Conservation (phyloP, 768 basidiomycete species). For the Auricularia cornea region DNA sequence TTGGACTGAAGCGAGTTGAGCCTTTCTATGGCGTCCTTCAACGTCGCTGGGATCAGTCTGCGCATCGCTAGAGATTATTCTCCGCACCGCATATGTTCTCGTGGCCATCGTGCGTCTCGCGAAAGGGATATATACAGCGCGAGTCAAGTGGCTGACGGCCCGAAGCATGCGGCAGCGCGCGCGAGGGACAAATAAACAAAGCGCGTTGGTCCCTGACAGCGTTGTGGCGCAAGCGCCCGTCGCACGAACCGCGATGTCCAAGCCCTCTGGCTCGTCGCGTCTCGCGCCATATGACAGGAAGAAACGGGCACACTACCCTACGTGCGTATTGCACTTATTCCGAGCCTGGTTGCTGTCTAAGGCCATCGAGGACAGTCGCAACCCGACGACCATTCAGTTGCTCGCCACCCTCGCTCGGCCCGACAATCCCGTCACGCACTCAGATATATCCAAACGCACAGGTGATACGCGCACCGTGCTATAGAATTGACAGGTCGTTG, state of each 20-base stretch:
- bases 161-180: background rate
- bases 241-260: conserved; percentile 14
- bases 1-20: conserved; percentile 86
- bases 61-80: too few relatives aligned
- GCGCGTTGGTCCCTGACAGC: conserved; percentile 6
- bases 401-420: conserved; percentile 52
- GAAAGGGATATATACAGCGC: background rate
- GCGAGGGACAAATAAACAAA: background rate
- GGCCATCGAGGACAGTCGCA: conserved; percentile 7
- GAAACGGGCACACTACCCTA: background rate
- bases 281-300: too few relatives aligned
- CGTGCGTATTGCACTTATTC: background rate
- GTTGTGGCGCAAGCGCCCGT: conserved; percentile 7
- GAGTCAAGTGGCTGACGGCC: background rate
- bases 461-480: conserved; percentile 28
- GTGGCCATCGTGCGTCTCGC: conserved; percentile 43
- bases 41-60: background rate
- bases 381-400: conserved; percentile 39
- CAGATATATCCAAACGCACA: conserved; percentile 51
- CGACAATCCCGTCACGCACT: conserved; percentile 74
- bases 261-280: conserved; percentile 21
- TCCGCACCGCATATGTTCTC: conserved; percentile 42
- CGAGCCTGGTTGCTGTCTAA: too few relatives aligned
- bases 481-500: background rate
- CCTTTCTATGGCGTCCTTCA: conserved; percentile 54